These are phyloP conservation scores for Blepharisma undulans DNA, from an alignment of 169 alveolate species.

Conservation along the genomic window DNA sequence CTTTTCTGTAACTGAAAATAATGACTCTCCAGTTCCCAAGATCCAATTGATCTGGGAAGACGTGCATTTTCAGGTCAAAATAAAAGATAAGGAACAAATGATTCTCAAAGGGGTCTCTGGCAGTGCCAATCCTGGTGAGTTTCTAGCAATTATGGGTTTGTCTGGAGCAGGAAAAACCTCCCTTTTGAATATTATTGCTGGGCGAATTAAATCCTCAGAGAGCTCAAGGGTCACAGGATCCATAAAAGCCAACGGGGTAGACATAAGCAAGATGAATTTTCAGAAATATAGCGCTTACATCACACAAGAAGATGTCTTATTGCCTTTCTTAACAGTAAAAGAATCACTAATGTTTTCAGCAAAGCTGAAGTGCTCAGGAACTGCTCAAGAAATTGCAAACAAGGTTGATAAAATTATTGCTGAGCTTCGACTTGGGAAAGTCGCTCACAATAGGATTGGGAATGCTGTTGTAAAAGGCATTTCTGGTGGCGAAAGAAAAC, in stretches of 20 bases:
- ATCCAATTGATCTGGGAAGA: conserved; percentile 37
- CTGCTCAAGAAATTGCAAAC: not conserved
- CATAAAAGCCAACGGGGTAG: conserved; percentile 40
- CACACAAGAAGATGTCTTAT: conserved; percentile 56
- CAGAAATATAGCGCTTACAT: conserved; percentile 48
- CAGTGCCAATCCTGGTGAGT: conserved; percentile 10
- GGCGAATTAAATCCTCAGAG: conserved; percentile 55
- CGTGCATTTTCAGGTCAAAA: conserved; percentile 65
- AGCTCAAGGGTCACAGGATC: conserved; percentile 55
- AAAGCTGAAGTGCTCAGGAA: not conserved
- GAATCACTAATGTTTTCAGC: conserved; percentile 66
- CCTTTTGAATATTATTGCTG: conserved; percentile 71
- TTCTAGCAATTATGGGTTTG: conserved; percentile 39
- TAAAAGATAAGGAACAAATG: conserved; percentile 70
- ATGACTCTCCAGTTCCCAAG: not conserved
- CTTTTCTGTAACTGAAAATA: not conserved
- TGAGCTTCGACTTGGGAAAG: conserved; percentile 50
- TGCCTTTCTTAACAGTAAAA: conserved; percentile 49
- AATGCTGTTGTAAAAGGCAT: conserved; percentile 79
- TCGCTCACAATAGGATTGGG: conserved; percentile 78
- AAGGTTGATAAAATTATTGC: conserved; percentile 44
- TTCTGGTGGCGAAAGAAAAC: conserved; percentile 91
- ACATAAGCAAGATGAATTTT: conserved; percentile 14
- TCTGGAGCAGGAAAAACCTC: conserved; percentile 70
- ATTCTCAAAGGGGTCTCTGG: conserved; percentile 27